Evolutionary conservation across 192 early-diverging fungal species (phyloP), one percentile per base, ranked within the genome.

Genomic region (Polychytrium aggregatum): DNA sequence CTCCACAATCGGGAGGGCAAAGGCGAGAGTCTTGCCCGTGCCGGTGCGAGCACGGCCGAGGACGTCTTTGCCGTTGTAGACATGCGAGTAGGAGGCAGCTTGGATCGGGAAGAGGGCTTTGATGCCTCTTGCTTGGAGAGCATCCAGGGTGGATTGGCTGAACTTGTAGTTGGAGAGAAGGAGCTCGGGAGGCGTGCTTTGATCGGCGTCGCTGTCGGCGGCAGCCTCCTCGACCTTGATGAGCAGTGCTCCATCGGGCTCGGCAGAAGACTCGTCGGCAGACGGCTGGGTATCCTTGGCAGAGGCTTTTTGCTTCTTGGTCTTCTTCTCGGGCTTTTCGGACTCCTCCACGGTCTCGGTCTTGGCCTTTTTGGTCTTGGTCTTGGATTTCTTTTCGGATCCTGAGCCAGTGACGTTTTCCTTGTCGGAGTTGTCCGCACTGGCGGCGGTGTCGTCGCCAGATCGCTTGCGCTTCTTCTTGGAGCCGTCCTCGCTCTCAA

Each of bases 91-190:
- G 8, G 86, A 88, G 46, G 84, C 86, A 26, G 91, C 89, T 64
- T 97, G 93, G 40, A 97, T 97, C 10, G 90, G 90, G 63, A 97
- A 97, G 18, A 97, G 72, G 5, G 81, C 66, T 20, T 75, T 76
- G 46, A 95, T 83, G 30, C 86, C 87, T 34, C 84, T 79, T 2
- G 49, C 56, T n/a, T 63, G 59, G 30, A 97, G 76, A 1, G 82
- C 76, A 29, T 66, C 65, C 40, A 87, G 51, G 20, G 88, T 92
- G 16, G 76, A 61, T 22, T 69, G 63, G 1, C 60, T 54, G 6
- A 75, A 51, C 37, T 58, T 44, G 45, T 64, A 33, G 6, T 43
- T 29, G 22, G 71, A 51, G 6, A 48, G 56, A 8, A 71, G 52
- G 17, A 66, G 48, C 47, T 53, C 45, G 18, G 67, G 71, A 16